phyloP scores from a whole-genome alignment of 2,329 filamentous ascomycete species.

The Pseudocercospora fuligena region DNA sequence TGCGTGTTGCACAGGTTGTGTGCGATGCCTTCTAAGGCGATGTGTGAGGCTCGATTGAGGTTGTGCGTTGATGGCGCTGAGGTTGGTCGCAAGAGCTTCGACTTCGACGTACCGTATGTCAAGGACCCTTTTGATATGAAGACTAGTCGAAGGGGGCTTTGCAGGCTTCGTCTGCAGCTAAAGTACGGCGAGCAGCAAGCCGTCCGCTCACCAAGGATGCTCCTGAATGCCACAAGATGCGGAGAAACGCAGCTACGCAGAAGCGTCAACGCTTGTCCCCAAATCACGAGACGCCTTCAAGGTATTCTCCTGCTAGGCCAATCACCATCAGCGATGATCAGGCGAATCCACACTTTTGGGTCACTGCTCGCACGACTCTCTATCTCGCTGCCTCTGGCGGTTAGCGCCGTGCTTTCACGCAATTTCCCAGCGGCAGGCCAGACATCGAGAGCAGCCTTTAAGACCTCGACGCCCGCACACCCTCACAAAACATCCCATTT shows the following conservation, averaged over 20 bases:
- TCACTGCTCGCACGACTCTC: constrained; percentile 27
- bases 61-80: neutral
- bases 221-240: constrained; percentile 22
- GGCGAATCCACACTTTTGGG: constrained; percentile 14
- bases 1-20: constrained; percentile 23
- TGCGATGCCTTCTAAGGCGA: constrained; percentile 2
- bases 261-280: neutral
- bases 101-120: neutral
- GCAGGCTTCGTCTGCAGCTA: constrained; percentile 23
- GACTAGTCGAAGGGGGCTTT: constrained; percentile 4
- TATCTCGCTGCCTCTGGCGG: neutral
- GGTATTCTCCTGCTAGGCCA: constrained; percentile 26
- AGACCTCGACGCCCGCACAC: neutral
- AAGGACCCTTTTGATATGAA: neutral
- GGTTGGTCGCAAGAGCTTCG: constrained; percentile 1
- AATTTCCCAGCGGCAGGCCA: constrained; percentile 13
- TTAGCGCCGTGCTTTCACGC: constrained; percentile 3
- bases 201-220: constrained; percentile 29
- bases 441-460: neutral
- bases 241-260: constrained; percentile 20
- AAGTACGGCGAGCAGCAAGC: constrained; percentile 23
- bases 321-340: constrained; percentile 14
- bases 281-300: no score
- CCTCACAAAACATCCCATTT: neutral
- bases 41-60: constrained; percentile 3